These are phyloP conservation scores for Auricularia sp. DNA, from an alignment of 768 basidiomycete species.

Conservation along the genomic window DNA sequence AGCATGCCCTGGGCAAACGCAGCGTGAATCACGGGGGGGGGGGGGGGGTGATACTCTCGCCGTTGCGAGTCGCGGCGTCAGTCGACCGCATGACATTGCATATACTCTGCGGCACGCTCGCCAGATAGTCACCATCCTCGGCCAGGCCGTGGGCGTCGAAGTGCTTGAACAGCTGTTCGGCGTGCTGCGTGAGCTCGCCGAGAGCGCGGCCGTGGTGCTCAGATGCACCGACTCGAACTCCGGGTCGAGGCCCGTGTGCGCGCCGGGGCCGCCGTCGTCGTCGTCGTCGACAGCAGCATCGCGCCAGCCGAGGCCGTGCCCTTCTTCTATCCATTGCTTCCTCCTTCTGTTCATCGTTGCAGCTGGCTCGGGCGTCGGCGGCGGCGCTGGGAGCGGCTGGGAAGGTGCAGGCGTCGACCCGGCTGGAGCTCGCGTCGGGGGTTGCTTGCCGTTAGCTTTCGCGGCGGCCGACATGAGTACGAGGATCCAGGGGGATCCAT, in stretches of 20 bases:
- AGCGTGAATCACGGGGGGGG: constrained; percentile 59
- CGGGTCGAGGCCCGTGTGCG: constrained; percentile 31
- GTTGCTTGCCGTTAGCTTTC: too few species aligned
- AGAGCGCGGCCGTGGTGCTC: constrained; percentile 36
- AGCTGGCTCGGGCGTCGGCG: constrained; percentile 1
- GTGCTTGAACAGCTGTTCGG: constrained; percentile 50
- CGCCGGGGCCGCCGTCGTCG: constrained; percentile 20
- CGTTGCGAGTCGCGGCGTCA: neutral
- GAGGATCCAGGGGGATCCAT: too few species aligned
- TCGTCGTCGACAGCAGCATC: constrained; percentile 8
- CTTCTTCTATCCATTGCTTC: constrained; percentile 38
- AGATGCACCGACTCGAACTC: constrained; percentile 39
- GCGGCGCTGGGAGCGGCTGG: constrained; percentile 1
- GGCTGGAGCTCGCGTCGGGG: too few species aligned
- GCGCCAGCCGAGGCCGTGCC: constrained; percentile 33
- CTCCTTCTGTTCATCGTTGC: constrained; percentile 12
- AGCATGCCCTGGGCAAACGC: constrained; percentile 55
- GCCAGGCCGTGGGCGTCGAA: constrained; percentile 42
- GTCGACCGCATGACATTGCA: neutral
- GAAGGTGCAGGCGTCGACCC: neutral
- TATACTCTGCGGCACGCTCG: constrained; percentile 13
- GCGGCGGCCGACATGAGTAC: too few species aligned
- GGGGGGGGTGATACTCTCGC: constrained; percentile 12
- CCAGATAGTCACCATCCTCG: constrained; percentile 37
- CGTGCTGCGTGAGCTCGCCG: constrained; percentile 37